These are phyloP conservation scores for Corchorus capsularis DNA, from an alignment of 345 rosid species.

Conservation along the genomic window DNA sequence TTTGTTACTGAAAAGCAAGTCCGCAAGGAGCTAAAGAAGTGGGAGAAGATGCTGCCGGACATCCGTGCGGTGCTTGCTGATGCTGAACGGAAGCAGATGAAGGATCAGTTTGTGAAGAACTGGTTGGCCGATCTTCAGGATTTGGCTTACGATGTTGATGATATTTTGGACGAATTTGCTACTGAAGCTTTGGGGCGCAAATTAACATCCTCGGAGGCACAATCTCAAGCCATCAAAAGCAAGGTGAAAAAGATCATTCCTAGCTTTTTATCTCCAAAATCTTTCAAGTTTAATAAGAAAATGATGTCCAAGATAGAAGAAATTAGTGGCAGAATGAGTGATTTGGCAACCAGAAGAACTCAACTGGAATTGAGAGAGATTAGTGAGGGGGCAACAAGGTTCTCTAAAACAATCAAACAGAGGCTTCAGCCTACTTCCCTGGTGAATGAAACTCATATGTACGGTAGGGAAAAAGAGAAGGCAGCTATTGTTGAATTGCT, in stretches of 20 bases:
- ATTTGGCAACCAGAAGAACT: neutral
- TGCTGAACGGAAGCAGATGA: slow-evolving; percentile 28
- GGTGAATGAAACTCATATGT: neutral
- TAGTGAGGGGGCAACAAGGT: neutral
- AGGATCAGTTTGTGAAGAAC: neutral
- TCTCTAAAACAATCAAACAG: neutral
- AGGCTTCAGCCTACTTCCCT: neutral
- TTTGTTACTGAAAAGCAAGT: neutral
- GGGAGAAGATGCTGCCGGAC: neutral
- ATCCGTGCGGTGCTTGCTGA: slow-evolving; percentile 22
- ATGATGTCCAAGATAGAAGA: slow-evolving; percentile 1
- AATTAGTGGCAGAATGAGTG: neutral
- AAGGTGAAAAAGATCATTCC: neutral
- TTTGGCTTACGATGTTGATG: slow-evolving; percentile 27
- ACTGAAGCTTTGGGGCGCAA: slow-evolving; percentile 6
- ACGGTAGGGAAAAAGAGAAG: neutral
- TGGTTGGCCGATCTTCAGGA: slow-evolving; percentile 25
- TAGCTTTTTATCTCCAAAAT: neutral
- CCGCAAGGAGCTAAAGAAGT: slow-evolving; percentile 1
- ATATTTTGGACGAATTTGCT: slow-evolving; percentile 31
- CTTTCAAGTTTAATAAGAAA: neutral
- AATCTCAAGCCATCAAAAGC: neutral
- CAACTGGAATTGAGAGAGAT: neutral
- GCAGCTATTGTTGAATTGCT: neutral
- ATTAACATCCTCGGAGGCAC: neutral